A percentile compares a stretch with the other conserved stretches of the same genome.
Evolutionary conservation across 257 asterid genomes (phyloP).

Genomic region (Salvia miltiorrhiza): DNA sequence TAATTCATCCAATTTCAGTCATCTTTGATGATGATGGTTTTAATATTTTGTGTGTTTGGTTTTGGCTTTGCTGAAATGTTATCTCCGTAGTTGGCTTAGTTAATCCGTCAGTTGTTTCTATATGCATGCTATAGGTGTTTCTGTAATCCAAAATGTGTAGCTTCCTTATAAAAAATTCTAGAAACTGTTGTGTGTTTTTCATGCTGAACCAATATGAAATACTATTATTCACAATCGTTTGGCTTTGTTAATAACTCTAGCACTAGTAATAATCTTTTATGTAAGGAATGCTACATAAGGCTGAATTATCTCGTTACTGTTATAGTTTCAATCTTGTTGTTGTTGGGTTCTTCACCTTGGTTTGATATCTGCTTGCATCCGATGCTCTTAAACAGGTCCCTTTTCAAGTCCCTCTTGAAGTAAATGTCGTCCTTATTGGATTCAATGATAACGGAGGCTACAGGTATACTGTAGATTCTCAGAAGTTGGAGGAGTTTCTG

Average conservation of each 20-base stretch:
- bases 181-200: not conserved
- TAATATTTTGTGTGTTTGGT: not conserved
- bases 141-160: not conserved
- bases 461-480: constrained; percentile 74
- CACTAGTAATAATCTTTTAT: not conserved
- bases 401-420: constrained; percentile 98
- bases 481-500: constrained; percentile 83
- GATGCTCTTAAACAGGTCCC: constrained; percentile 66
- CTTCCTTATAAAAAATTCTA: not conserved
- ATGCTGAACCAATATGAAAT: not conserved
- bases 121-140: not conserved
- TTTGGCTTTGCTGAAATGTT: not conserved
- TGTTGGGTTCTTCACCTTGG: constrained; percentile 5
- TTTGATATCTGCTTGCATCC: constrained; percentile 23
- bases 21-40: not conserved
- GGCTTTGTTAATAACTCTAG: not conserved
- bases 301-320: not conserved
- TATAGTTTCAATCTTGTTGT: not conserved
- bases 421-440: constrained; percentile 88
- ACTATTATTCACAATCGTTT: not conserved
- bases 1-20: not conserved
- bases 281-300: not conserved
- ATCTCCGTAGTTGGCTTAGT: not conserved
- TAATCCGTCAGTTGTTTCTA: not conserved
- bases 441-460: constrained; percentile 93